phyloP scores from a whole-genome alignment of 2,329 filamentous ascomycete species.

The Sclerotinia borealis region DNA sequence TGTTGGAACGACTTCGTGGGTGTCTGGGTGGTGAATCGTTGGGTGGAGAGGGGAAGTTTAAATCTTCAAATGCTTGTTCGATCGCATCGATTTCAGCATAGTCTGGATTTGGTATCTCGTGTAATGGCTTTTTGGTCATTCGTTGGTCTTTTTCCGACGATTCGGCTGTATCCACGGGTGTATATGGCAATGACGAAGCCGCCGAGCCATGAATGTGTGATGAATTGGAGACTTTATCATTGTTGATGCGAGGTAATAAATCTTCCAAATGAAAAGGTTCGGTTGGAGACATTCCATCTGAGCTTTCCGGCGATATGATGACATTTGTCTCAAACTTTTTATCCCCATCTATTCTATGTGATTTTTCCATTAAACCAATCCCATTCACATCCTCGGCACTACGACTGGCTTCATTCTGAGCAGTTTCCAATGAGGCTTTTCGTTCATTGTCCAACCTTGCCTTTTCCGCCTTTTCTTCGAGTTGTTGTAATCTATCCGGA shows the following conservation, averaged over 20 bases:
- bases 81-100: slow-evolving; percentile 1
- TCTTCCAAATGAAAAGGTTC: slow-evolving; percentile 48
- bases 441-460: slow-evolving; percentile 17
- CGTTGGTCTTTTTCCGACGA: background rate
- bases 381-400: background rate
- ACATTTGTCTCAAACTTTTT: background rate
- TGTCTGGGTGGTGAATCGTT: slow-evolving; percentile 30
- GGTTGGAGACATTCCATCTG: slow-evolving; percentile 36
- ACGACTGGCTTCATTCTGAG: slow-evolving; percentile 8
- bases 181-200: background rate
- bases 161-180: background rate
- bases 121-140: background rate
- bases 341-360: background rate
- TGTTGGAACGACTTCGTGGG: slow-evolving; percentile 19
- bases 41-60: slow-evolving; percentile 33
- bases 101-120: background rate
- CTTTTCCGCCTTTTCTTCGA: slow-evolving; percentile 22
- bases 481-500: slow-evolving; percentile 43
- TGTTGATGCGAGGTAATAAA: slow-evolving; percentile 39
- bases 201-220: background rate
- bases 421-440: slow-evolving; percentile 20
- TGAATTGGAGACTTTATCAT: slow-evolving; percentile 21
- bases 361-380: background rate
- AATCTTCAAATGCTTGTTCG: slow-evolving; percentile 21
- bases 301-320: slow-evolving; percentile 21